phyloP scores from a whole-genome alignment of 1,284 basidiomycete genomes.

The Tilletia horrida region DNA sequence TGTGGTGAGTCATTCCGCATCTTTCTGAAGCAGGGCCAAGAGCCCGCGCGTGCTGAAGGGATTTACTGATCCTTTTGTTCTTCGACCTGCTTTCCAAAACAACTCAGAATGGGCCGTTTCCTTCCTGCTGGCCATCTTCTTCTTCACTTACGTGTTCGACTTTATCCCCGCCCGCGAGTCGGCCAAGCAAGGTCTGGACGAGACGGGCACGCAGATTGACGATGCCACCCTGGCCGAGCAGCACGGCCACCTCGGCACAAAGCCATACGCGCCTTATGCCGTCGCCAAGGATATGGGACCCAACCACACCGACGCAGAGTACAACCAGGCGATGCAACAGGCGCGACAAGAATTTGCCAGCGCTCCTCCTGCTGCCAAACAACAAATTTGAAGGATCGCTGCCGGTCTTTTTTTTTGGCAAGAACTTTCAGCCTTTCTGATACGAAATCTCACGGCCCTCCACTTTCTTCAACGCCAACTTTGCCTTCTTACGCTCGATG shows the following conservation, averaged over 20 bases:
- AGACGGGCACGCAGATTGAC: constrained; percentile 3
- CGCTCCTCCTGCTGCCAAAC: neutral
- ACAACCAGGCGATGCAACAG: constrained; percentile 2
- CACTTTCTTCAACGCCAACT: too few relatives aligned
- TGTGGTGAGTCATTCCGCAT: constrained; percentile 19
- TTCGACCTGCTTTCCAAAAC: neutral
- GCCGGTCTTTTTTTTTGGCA: too few relatives aligned
- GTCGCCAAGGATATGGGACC: neutral
- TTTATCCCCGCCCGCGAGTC: constrained; percentile 26
- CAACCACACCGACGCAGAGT: neutral
- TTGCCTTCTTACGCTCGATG: too few relatives aligned
- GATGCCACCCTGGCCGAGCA: neutral
- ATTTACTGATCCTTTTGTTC: too few relatives aligned
- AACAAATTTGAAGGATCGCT: neutral
- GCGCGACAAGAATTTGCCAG: neutral
- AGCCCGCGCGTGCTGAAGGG: too few relatives aligned
- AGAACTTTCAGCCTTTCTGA: too few relatives aligned
- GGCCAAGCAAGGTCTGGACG: neutral
- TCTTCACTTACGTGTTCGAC: constrained; percentile 54
- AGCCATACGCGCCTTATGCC: neutral
- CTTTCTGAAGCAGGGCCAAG: neutral
- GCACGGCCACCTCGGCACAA: neutral
- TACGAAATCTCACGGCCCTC: too few relatives aligned
- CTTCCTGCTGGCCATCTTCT: constrained; percentile 57
- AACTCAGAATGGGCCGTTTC: constrained; percentile 39